Conservation (phyloP, 768 basidiomycete species). For the Tylopilus felleus region DNA sequence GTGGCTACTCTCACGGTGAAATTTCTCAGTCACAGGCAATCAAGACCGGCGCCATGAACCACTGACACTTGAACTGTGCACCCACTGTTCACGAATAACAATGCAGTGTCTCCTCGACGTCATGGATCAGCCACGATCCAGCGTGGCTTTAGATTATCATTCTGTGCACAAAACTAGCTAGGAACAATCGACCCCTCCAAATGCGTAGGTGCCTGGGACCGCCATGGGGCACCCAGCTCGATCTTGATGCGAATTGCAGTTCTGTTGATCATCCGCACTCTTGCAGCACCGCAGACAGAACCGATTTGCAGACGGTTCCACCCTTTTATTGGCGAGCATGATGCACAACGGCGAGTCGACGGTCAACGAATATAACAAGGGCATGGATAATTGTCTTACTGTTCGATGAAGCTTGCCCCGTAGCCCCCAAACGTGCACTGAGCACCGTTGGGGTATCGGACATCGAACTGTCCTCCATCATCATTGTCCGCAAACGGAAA, state of each 20-base stretch:
- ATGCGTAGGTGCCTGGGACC: slow-evolving; percentile 46
- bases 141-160: slow-evolving; percentile 2
- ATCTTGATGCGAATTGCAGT: slow-evolving; percentile 53
- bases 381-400: slow-evolving; percentile 29
- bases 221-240: slow-evolving; percentile 40
- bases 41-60: too few relatives aligned
- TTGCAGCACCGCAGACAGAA: slow-evolving; percentile 52
- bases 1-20: too few relatives aligned
- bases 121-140: slow-evolving; percentile 10
- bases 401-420: slow-evolving; percentile 50
- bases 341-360: neutral
- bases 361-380: neutral
- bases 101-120: too few relatives aligned
- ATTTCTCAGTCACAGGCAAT: too few relatives aligned
- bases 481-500: slow-evolving; percentile 36
- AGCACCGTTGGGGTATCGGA: slow-evolving; percentile 51
- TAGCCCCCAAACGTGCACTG: slow-evolving; percentile 50
- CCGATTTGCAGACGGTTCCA: slow-evolving; percentile 43
- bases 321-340: slow-evolving; percentile 26
- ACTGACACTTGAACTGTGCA: neutral
- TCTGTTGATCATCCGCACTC: slow-evolving; percentile 38
- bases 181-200: slow-evolving; percentile 37
- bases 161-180: slow-evolving; percentile 20
- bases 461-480: slow-evolving; percentile 48
- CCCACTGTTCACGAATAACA: neutral